Conservation (phyloP, 139 green algal species). For the Marvania coccoides region DNA sequence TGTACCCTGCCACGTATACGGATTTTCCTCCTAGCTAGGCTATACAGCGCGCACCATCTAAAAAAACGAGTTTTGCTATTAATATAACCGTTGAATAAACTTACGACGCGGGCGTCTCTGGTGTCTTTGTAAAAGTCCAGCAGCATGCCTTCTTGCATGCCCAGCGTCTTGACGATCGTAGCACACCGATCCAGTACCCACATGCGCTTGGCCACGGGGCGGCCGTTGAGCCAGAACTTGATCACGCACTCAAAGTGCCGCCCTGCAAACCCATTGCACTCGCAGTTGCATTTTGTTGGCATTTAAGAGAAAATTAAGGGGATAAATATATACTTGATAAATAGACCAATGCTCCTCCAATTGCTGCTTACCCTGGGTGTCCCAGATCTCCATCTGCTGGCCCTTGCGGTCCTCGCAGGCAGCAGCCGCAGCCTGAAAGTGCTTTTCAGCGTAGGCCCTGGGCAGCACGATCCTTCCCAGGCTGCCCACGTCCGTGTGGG, state of each 20-base stretch:
- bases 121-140: constrained; percentile 1
- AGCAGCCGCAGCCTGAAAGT: too few relatives aligned
- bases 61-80: too few relatives aligned
- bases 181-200: neutral
- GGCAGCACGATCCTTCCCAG: neutral
- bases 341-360: too few relatives aligned
- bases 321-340: too few relatives aligned
- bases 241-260: neutral
- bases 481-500: neutral
- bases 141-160: neutral
- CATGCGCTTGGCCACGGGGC: neutral
- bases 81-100: too few relatives aligned
- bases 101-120: too few relatives aligned
- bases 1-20: too few relatives aligned
- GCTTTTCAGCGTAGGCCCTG: neutral
- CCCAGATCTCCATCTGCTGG: neutral
- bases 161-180: neutral
- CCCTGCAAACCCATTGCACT: too few relatives aligned
- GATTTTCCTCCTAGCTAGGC: too few relatives aligned
- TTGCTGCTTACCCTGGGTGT: neutral
- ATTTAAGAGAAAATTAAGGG: too few relatives aligned
- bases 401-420: neutral
- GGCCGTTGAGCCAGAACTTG: neutral
- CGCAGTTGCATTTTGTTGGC: too few relatives aligned
- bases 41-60: too few relatives aligned